Percentiles rank a stretch among this genome's conserved stretches.
These are phyloP conservation scores for Fusarium austroafricanum DNA, from an alignment of 2,329 filamentous ascomycete genomes.

Conservation along the genomic window DNA sequence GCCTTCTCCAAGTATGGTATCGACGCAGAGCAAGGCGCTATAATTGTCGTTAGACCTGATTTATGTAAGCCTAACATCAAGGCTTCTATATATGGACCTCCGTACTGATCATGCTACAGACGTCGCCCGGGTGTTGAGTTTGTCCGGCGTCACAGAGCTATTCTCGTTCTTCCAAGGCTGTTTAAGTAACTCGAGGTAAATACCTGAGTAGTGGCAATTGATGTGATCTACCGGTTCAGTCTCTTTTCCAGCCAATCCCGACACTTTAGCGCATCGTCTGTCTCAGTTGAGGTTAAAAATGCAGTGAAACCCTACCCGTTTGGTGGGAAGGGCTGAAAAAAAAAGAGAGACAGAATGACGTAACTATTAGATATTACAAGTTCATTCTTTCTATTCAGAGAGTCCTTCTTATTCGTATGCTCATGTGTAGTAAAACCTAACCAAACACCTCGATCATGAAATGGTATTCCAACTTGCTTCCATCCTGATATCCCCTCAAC, in stretches of 20 bases:
- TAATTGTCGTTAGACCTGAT: constrained; percentile 36
- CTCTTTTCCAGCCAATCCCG: no score
- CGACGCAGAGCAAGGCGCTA: constrained; percentile 4
- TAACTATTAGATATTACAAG: no score
- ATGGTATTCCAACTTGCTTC: constrained; percentile 64
- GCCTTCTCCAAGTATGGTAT: constrained; percentile 30
- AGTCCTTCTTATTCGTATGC: no score
- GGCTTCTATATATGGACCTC: no score
- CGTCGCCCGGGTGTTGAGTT: constrained; percentile 6
- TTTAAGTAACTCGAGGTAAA: not conserved
- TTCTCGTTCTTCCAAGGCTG: constrained; percentile 18
- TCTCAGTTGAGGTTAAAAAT: no score
- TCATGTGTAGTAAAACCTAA: constrained; percentile 29
- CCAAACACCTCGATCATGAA: constrained; percentile 70
- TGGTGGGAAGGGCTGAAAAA: no score
- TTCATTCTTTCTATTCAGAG: no score
- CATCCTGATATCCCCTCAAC: constrained; percentile 62
- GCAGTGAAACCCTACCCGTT: no score
- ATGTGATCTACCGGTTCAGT: no score
- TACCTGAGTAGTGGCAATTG: no score
- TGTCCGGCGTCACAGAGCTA: not conserved
- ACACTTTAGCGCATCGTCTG: no score
- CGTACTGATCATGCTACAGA: not conserved
- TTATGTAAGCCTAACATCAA: constrained; percentile 16
- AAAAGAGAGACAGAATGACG: no score